A percentile compares a stretch with the other conserved stretches of the same genome.
Conservation (phyloP, 768 basidiomycete species). For the Mrakia blollopis region DNA sequence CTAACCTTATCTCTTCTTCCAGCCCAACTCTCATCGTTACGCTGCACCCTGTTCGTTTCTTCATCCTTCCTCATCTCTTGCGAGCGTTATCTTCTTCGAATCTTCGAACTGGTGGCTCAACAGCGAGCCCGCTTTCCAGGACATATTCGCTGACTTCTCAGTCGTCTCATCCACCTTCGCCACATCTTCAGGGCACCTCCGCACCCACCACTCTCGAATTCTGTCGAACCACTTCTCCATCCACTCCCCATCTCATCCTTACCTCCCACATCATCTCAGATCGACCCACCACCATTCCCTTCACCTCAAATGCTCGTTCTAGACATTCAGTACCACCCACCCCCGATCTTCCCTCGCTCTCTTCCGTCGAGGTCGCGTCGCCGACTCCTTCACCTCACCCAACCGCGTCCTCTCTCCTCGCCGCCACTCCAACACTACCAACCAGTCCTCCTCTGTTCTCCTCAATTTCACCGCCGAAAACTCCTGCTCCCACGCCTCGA, state of each 20-base stretch:
- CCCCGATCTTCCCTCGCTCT: neutral
- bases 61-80: neutral
- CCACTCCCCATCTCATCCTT: conserved; percentile 7
- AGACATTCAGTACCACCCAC: neutral
- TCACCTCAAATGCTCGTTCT: neutral
- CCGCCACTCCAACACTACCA: too few species aligned
- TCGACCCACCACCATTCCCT: neutral
- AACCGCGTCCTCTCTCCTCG: too few species aligned
- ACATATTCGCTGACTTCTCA: neutral
- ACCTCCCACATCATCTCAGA: conserved; percentile 8
- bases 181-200: neutral
- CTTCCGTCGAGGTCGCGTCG: too few species aligned
- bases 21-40: neutral
- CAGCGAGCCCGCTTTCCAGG: too few species aligned
- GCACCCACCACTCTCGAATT: conserved; percentile 5
- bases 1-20: neutral
- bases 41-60: neutral
- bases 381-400: too few species aligned
- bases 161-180: neutral
- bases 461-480: neutral
- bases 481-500: neutral
- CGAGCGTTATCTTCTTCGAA: neutral
- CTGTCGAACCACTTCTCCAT: neutral
- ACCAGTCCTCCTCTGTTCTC: neutral
- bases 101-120: too few species aligned